Base-by-base conservation (phyloP, 306 rosid species). In the Malus orientalis region DNA sequence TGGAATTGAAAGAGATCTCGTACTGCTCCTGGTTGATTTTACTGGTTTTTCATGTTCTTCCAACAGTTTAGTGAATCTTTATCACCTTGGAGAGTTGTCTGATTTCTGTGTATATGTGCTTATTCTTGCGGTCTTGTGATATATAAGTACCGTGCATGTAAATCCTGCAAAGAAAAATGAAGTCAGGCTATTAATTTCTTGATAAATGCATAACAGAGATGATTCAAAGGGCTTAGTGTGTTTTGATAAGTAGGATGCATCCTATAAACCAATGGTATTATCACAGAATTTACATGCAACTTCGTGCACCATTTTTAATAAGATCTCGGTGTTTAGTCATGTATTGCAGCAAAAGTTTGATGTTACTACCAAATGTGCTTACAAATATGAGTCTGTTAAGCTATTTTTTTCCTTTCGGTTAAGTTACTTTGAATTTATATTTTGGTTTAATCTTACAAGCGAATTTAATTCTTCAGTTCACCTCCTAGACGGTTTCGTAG, bases 401-500 rank as follows among this genome's bases (percentile, higher is more conserved):
- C 69, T 32, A 6, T 13, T 62, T 62, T 60, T 62, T 62, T 29
- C 67, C 13, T 7, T 60, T 8, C 20, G 22, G 69, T 32, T 64
- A 15, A 38, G 36, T 62, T 72, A n/a, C 5, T 69, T 62, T 38
- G 63, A 22, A 44, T 20, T n/a, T 58, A 29, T 29, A 33, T 19
- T 19, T 42, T 67, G 14, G 33, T 65, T 25, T 11, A 25, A 30
- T 42, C 57, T 20, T 67, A 38, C 40, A 10, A 63, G 33, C 9
- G 4, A 29, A 23, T 55, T 45, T 81, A 36, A 53, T 80, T 82
- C 79, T 79, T 70, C 75, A 89, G 98, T 16, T 85, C 98, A 68
- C 99, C 98, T 60, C 93, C 90, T 73, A 88, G 99, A 79, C 83
- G 99, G 66, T 78, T 82, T 83, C 97, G 96, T 33, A 96, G 97